phyloP scores from a whole-genome alignment of 495 filamentous ascomycete species.

The Sordaria brevicollis region DNA sequence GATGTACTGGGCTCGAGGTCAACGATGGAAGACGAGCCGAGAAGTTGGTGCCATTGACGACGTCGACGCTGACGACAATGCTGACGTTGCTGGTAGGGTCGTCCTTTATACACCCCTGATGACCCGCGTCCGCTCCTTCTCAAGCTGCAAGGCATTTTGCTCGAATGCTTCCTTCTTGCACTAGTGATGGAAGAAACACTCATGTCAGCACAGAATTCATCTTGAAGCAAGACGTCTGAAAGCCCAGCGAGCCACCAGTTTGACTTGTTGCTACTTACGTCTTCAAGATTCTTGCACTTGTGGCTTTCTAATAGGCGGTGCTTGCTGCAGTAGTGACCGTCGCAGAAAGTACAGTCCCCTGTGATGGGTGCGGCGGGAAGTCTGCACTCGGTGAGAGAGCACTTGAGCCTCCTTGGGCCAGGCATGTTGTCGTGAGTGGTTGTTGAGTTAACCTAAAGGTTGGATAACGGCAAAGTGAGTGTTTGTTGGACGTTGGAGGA shows the following conservation, averaged over 20 bases:
- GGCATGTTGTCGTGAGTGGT: constrained; percentile 41
- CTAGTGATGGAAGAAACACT: constrained; percentile 22
- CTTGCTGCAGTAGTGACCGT: constrained; percentile 85
- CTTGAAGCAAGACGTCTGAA: constrained; percentile 23
- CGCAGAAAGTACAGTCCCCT: constrained; percentile 92
- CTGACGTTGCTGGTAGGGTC: background rate
- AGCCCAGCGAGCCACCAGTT: constrained; percentile 43
- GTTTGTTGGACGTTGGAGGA: constrained; percentile 10
- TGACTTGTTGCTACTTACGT: constrained; percentile 42
- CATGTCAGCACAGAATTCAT: constrained; percentile 21
- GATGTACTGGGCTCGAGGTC: background rate
- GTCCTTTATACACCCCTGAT: constrained; percentile 36
- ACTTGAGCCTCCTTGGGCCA: constrained; percentile 66
- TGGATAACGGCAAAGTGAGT: constrained; percentile 4
- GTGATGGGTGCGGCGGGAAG: constrained; percentile 79
- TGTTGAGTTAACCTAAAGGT: background rate
- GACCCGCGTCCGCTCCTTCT: constrained; percentile 69
- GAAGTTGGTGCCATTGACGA: background rate
- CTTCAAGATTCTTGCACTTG: constrained; percentile 85
- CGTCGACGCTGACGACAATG: background rate
- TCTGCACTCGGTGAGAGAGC: constrained; percentile 82
- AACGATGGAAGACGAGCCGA: background rate
- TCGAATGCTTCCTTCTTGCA: constrained; percentile 95
- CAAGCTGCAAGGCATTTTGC: constrained; percentile 82
- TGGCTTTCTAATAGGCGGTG: constrained; percentile 90